A percentile compares a stretch with the other conserved stretches of the same genome.
These are phyloP conservation scores for Heterobasidion parviporum DNA, from an alignment of 1,284 basidiomycete species.

Conservation along the genomic window DNA sequence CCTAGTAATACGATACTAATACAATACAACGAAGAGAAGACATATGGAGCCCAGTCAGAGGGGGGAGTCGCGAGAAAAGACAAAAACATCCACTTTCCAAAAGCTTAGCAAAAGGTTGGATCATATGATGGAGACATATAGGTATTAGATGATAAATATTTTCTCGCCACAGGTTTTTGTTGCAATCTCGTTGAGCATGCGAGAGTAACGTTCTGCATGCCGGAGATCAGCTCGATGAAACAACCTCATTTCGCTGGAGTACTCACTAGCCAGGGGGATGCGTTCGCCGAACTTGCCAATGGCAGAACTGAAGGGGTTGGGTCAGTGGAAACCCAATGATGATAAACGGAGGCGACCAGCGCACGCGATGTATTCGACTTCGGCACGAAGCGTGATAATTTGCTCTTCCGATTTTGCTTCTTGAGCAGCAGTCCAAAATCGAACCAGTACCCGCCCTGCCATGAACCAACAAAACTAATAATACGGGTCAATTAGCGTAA, in stretches of 20 bases:
- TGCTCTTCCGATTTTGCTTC: conserved; percentile 45
- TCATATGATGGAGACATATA: too few species aligned
- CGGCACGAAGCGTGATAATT: conserved; percentile 43
- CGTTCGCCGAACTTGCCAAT: conserved; percentile 55
- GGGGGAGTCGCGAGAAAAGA: too few species aligned
- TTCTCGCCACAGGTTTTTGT: conserved; percentile 22
- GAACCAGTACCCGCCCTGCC: conserved; percentile 53
- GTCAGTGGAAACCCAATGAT: not conserved
- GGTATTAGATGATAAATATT: conserved; percentile 2
- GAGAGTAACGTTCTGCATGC: conserved; percentile 45
- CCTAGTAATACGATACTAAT: too few species aligned
- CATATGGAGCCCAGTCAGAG: too few species aligned
- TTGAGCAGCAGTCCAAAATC: conserved; percentile 53
- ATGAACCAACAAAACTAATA: conserved; percentile 62
- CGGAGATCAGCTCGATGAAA: not conserved
- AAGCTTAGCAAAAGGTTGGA: too few species aligned
- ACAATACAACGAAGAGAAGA: too few species aligned
- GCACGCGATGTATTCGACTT: conserved; percentile 60
- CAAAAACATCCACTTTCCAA: too few species aligned
- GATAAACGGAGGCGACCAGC: conserved; percentile 16
- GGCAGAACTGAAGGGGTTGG: conserved; percentile 33
- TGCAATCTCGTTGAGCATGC: conserved; percentile 46
- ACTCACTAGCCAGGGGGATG: conserved; percentile 50
- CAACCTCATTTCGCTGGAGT: conserved; percentile 1
- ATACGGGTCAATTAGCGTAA: not conserved